Evolutionary conservation across 805 yeast species (phyloP), one percentile per base, ranked within the genome.

Genomic region (Saccharomycopsis schoenii): DNA sequence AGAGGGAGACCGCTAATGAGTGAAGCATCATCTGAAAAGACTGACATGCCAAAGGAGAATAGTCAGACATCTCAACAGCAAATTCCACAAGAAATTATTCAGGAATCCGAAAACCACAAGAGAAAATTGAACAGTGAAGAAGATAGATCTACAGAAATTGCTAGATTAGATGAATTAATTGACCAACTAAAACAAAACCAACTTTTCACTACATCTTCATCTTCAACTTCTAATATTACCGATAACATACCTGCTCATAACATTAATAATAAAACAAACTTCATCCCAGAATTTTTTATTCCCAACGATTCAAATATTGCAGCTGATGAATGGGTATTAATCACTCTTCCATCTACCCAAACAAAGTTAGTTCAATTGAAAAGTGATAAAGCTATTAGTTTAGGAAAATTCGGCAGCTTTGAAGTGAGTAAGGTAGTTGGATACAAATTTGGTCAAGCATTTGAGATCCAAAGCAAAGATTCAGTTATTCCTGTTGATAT

Each of bases 391-490:
- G 70, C 80, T 11, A 79, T 94, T 19, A 82, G 83, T 60, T 77
- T 94, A 65, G 99, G 99, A 1, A 93, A 94, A 70, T 94, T 93
- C 72, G 99, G 99, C 19, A 77, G 86, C 0, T 94, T 94, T 70
- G 74, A 79, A 37, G 89, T 87, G 1, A 83, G 85, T 64, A 86
- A 82, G 58, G 79, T 93, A 12, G 71, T 93, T 50, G 97, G 97
- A 2, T 85, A 78, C 67, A 87, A 91, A 5, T 88, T 82, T 68
- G 99, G 98, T 1, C 93, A 89, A 66, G 83, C 96, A 0, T 94
- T 92, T 73, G 97, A 93, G 69, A 86, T 93, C 54, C 69, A 78
- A 36, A 89, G 83, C 52, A 83, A 81, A 62, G 75, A 75, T 58
- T 71, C 71, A 36, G 82, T 83, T 12, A 73, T 71, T 51, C 84